Percentiles rank a stretch among this genome's conserved stretches.
Conservation (phyloP, 305 asterid genomes). For the Solanum hybrid region DNA sequence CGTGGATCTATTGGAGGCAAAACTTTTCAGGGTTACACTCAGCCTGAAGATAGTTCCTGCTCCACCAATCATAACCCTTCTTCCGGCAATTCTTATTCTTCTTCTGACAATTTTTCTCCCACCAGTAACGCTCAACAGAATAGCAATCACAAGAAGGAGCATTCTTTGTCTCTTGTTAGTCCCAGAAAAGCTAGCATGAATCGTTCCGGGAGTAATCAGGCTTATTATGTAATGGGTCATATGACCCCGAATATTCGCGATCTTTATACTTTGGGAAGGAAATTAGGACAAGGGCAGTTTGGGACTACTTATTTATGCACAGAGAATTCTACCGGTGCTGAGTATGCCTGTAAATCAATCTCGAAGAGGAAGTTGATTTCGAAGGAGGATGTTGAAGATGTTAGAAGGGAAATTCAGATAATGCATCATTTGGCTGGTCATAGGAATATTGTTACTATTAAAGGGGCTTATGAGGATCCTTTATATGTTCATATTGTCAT, state of each 20-base stretch:
- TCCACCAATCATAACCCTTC: slow-evolving; percentile 38
- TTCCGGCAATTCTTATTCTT: slow-evolving; percentile 14
- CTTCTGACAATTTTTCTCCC: slow-evolving; percentile 23
- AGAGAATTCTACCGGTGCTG: slow-evolving; percentile 39
- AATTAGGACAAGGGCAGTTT: slow-evolving; percentile 83
- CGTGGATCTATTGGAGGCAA: slow-evolving; percentile 76
- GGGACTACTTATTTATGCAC: slow-evolving; percentile 77
- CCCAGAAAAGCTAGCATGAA: slow-evolving; percentile 48
- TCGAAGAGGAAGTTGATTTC: slow-evolving; percentile 76
- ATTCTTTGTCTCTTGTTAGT: slow-evolving; percentile 22
- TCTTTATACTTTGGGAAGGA: slow-evolving; percentile 61
- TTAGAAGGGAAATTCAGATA: slow-evolving; percentile 87
- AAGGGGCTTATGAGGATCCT: slow-evolving; percentile 85
- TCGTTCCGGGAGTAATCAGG: slow-evolving; percentile 42
- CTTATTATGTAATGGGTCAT: slow-evolving; percentile 65
- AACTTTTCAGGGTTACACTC: slow-evolving; percentile 40
- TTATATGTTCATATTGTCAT: slow-evolving; percentile 79
- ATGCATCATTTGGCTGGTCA: slow-evolving; percentile 96
- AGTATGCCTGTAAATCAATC: slow-evolving; percentile 83
- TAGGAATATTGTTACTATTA: slow-evolving; percentile 68
- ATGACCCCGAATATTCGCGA: slow-evolving; percentile 66
- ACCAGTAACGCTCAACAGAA: neutral
- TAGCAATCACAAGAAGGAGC: slow-evolving; percentile 12
- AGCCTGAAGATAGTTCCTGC: slow-evolving; percentile 43
- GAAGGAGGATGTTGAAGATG: slow-evolving; percentile 80